Percentiles rank a stretch among this genome's conserved stretches.
phyloP scores from a whole-genome alignment of 345 rosid species.

The Theobroma cacao region DNA sequence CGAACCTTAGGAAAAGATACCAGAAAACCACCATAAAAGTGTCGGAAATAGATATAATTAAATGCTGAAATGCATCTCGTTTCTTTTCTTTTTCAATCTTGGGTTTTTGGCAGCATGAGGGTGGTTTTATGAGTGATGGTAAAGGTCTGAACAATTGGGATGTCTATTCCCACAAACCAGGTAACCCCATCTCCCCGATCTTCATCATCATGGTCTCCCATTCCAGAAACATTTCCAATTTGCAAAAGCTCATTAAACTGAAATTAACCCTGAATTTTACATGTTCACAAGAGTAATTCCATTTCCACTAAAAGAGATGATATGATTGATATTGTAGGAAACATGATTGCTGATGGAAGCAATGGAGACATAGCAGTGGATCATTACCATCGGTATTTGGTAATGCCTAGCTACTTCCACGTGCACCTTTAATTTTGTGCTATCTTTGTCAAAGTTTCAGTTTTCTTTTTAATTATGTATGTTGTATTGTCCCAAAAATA shows the following conservation, averaged over 20 bases:
- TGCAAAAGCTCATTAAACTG: background rate
- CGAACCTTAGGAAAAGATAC: background rate
- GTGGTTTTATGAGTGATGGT: constrained; percentile 47
- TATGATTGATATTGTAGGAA: constrained; percentile 27
- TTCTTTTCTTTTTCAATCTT: background rate
- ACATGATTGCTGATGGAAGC: constrained; percentile 52
- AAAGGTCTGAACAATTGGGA: constrained; percentile 65
- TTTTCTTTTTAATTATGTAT: background rate
- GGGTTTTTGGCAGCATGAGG: constrained; percentile 41
- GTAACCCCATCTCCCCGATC: background rate
- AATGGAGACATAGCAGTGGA: constrained; percentile 67
- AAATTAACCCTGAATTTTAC: background rate
- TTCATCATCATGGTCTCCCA: no score
- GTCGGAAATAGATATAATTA: no score
- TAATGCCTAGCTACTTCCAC: constrained; percentile 14
- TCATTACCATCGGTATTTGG: constrained; percentile 67
- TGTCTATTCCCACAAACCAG: constrained; percentile 39
- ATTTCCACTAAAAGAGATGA: background rate
- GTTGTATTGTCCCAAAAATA: background rate
- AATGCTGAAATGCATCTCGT: background rate
- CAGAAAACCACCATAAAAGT: no score
- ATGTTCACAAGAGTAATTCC: background rate
- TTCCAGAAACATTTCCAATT: background rate
- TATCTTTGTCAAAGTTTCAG: no score
- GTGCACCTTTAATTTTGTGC: background rate